A percentile compares a stretch with the other conserved stretches of the same genome.
phyloP scores from a whole-genome alignment of 257 asterid species.

The Knoxia roxburghii region DNA sequence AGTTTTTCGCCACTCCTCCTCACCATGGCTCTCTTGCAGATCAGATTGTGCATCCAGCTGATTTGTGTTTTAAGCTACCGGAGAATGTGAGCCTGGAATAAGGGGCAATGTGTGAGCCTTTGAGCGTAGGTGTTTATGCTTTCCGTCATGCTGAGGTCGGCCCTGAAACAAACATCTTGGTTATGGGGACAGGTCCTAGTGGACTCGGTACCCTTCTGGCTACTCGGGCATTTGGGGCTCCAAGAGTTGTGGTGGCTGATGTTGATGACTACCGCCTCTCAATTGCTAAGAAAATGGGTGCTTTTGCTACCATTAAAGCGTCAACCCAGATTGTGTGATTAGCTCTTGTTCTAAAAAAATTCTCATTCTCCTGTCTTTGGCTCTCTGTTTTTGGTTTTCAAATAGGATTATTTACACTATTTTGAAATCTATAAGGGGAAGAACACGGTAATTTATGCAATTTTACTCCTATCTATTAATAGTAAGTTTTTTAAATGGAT shows the following conservation, averaged over 20 bases:
- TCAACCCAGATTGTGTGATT: constrained; percentile 35
- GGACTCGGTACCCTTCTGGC: constrained; percentile 64
- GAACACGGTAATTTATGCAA: no score
- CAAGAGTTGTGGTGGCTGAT: constrained; percentile 57
- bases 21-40: constrained; percentile 28
- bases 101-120: constrained; percentile 88
- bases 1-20: constrained; percentile 27
- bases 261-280: constrained; percentile 56
- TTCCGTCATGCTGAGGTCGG: constrained; percentile 72
- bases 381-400: no score
- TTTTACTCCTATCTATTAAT: no score
- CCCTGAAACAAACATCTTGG: constrained; percentile 59
- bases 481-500: no score
- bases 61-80: constrained; percentile 63
- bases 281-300: constrained; percentile 64
- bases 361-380: no score
- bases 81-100: constrained; percentile 73
- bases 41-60: constrained; percentile 73
- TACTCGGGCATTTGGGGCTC: constrained; percentile 78
- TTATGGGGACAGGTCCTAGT: constrained; percentile 73
- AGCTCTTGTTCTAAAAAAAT: no score
- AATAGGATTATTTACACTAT: no score
- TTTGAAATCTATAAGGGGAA: no score
- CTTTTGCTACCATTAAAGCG: constrained; percentile 54
- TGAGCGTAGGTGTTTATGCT: constrained; percentile 78